These are phyloP conservation scores for Harringtonia aguacate DNA, from an alignment of 2,329 filamentous ascomycete genomes.

Conservation along the genomic window DNA sequence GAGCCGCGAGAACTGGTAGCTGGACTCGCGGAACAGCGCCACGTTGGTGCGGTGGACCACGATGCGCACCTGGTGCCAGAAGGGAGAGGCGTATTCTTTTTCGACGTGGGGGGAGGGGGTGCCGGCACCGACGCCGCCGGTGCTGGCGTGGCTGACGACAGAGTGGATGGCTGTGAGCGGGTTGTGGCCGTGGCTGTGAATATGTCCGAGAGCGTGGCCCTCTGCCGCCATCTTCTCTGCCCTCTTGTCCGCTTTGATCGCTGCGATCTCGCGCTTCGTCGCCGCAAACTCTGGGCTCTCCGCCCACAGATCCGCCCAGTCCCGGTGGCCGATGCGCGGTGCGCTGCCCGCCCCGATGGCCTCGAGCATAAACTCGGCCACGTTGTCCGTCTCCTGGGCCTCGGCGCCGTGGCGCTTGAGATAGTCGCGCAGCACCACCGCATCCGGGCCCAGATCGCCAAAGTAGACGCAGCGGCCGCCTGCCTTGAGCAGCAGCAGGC, in stretches of 20 bases:
- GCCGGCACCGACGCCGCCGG: no score
- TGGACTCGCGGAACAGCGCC: slow-evolving; percentile 74
- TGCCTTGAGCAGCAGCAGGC: slow-evolving; percentile 65
- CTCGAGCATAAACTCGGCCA: slow-evolving; percentile 76
- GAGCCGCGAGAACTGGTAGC: slow-evolving; percentile 80
- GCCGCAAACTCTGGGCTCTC: slow-evolving; percentile 60
- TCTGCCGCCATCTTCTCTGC: slow-evolving; percentile 23
- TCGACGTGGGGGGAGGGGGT: no score
- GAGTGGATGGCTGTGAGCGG: no score
- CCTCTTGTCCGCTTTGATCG: slow-evolving; percentile 55
- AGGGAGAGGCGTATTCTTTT: slow-evolving; percentile 72
- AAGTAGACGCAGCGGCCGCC: slow-evolving; percentile 81
- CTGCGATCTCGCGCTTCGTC: slow-evolving; percentile 54
- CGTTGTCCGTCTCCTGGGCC: slow-evolving; percentile 42
- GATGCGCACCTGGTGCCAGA: slow-evolving; percentile 66
- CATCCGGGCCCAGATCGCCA: slow-evolving; percentile 71
- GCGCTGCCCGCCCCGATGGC: slow-evolving; percentile 67
- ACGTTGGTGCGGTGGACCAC: slow-evolving; percentile 65
- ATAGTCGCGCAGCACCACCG: slow-evolving; percentile 56
- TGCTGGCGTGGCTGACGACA: no score
- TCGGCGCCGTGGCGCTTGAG: slow-evolving; percentile 50
- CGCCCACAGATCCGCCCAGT: slow-evolving; percentile 74
- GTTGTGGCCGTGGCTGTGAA: no score
- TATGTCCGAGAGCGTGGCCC: no score
- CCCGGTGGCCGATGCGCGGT: slow-evolving; percentile 59